Conservation (phyloP, 2,329 filamentous ascomycete genomes). For the Capronia coronata region DNA sequence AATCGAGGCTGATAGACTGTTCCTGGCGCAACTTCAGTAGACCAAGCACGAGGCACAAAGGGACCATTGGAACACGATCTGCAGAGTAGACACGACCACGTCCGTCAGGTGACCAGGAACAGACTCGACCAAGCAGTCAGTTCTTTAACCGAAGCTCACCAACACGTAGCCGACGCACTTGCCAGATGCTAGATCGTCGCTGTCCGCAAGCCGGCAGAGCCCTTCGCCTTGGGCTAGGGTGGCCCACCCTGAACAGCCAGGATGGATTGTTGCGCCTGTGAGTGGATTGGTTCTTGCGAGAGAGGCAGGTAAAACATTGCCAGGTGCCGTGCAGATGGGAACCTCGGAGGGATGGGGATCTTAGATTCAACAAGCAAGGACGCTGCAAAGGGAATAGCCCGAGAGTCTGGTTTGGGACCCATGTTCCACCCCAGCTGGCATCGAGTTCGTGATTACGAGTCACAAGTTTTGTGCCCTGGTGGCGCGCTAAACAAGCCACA, state of each 20-base stretch:
- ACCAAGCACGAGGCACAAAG: slow-evolving; percentile 3
- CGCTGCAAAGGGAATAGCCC: slow-evolving; percentile 13
- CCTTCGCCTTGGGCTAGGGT: slow-evolving; percentile 16
- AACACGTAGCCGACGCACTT: slow-evolving; percentile 2
- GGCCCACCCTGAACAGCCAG: slow-evolving; percentile 8
- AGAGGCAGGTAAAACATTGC: slow-evolving; percentile 1
- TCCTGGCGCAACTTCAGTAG: slow-evolving; percentile 13
- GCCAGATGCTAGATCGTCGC: slow-evolving; percentile 25
- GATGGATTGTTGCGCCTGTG: neutral
- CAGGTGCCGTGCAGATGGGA: slow-evolving; percentile 10
- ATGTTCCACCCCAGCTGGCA: slow-evolving; percentile 2
- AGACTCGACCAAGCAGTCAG: slow-evolving; percentile 1
- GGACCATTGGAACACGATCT: slow-evolving; percentile 9
- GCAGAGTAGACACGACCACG: too few species aligned
- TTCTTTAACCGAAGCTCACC: slow-evolving; percentile 10
- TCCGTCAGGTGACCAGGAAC: slow-evolving; percentile 18
- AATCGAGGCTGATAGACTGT: slow-evolving; percentile 12
- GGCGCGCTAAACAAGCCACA: slow-evolving; percentile 8
- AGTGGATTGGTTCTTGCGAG: neutral
- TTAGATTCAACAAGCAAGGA: slow-evolving; percentile 12
- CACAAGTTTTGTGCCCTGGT: slow-evolving; percentile 5
- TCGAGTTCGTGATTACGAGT: slow-evolving; percentile 6
- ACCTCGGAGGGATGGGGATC: slow-evolving; percentile 6
- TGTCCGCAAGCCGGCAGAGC: slow-evolving; percentile 19
- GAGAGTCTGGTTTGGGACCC: slow-evolving; percentile 3